These are phyloP conservation scores for Thecaphora thlaspeos DNA, from an alignment of 1,284 basidiomycete genomes.

Conservation along the genomic window DNA sequence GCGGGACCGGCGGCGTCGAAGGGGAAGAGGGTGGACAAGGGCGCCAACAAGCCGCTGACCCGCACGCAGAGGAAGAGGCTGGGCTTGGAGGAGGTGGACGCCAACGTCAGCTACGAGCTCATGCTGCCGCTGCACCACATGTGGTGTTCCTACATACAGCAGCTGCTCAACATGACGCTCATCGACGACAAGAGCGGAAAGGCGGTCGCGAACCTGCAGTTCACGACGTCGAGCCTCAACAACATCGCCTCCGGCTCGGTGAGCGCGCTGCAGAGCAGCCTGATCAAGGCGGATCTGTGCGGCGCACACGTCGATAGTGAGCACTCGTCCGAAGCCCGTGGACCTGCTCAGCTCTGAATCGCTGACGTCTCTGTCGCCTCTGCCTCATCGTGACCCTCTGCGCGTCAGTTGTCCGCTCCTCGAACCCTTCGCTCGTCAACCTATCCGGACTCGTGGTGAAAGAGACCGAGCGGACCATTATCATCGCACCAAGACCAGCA, in stretches of 20 bases:
- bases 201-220: slow-evolving; percentile 21
- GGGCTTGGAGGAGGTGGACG: slow-evolving; percentile 20
- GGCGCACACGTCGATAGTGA: slow-evolving; percentile 24
- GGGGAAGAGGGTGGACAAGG: slow-evolving; percentile 17
- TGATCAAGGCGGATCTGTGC: slow-evolving; percentile 38
- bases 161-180: slow-evolving; percentile 28
- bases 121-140: slow-evolving; percentile 28
- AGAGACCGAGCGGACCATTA: slow-evolving; percentile 30
- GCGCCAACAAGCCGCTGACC: slow-evolving; percentile 13
- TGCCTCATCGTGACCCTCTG: background rate
- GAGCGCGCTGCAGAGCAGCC: slow-evolving; percentile 20
- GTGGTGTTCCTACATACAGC: slow-evolving; percentile 39
- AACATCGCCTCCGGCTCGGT: slow-evolving; percentile 29
- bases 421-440: slow-evolving; percentile 30
- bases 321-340: too few relatives aligned
- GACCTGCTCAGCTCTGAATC: too few relatives aligned
- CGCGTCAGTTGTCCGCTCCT: slow-evolving; percentile 16
- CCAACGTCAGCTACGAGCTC: slow-evolving; percentile 22
- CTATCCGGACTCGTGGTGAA: slow-evolving; percentile 27
- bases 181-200: slow-evolving; percentile 16
- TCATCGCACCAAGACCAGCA: slow-evolving; percentile 12
- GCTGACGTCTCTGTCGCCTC: too few relatives aligned
- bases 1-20: too few relatives aligned
- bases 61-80: slow-evolving; percentile 27
- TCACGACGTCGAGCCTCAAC: slow-evolving; percentile 10